These are phyloP conservation scores for Fusarium buxicola DNA, from an alignment of 2,329 filamentous ascomycete species.

Conservation along the genomic window DNA sequence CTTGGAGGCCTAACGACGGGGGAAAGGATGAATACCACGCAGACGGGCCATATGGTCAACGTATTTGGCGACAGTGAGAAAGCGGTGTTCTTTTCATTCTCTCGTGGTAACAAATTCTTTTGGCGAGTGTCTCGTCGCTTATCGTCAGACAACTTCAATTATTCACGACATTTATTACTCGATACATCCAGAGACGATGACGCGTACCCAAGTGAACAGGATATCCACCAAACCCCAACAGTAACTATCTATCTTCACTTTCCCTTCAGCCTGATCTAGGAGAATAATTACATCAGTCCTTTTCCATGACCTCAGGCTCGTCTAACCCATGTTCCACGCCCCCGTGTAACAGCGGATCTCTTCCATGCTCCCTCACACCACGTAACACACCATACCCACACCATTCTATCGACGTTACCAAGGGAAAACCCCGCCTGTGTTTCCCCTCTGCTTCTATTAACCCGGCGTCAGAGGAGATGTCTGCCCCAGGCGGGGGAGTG, in stretches of 20 bases:
- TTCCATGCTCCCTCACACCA: conserved; percentile 20
- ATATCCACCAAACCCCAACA: neutral
- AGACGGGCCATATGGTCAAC: conserved; percentile 31
- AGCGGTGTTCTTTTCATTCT: conserved; percentile 34
- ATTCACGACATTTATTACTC: conserved; percentile 10
- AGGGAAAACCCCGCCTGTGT: neutral
- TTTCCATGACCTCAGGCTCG: conserved; percentile 1
- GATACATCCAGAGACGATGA: too few species aligned
- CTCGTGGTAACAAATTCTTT: conserved; percentile 31
- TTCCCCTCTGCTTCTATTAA: neutral
- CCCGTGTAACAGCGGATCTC: conserved; percentile 6
- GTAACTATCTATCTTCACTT: neutral
- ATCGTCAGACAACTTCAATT: conserved; percentile 38
- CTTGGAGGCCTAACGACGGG: conserved; percentile 7
- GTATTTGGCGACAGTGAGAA: conserved; percentile 38
- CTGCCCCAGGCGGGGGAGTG: neutral
- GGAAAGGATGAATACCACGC: conserved; percentile 29
- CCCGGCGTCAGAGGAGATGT: neutral
- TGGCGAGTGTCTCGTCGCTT: conserved; percentile 25
- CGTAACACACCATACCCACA: conserved; percentile 24
- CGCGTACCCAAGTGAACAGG: neutral
- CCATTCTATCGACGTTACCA: conserved; percentile 8
- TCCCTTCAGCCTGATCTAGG: neutral
- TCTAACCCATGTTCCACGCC: neutral
- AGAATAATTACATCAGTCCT: neutral